Evolutionary conservation across 1,284 basidiomycete species (phyloP).

Genomic region (Singerocomus inundabilis): DNA sequence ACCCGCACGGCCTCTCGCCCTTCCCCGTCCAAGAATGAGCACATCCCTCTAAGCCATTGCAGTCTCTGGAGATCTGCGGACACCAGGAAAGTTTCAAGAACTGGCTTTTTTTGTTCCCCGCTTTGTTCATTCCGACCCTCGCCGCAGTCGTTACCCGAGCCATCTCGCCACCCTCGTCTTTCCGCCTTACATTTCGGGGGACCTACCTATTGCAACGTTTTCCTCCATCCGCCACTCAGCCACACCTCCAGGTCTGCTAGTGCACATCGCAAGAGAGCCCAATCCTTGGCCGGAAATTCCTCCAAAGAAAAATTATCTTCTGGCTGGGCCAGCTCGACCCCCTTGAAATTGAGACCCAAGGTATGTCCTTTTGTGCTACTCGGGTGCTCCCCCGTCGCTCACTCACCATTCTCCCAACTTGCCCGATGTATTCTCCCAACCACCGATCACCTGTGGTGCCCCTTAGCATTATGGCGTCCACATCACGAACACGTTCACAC

Average conservation of each 20-base stretch:
- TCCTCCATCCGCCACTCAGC: background rate
- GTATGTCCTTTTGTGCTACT: conserved; percentile 8
- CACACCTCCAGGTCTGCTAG: too few species aligned
- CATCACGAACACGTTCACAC: background rate
- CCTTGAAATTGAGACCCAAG: background rate
- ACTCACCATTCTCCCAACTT: background rate
- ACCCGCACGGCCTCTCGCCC: background rate
- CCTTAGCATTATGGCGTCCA: conserved; percentile 22
- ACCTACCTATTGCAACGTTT: background rate
- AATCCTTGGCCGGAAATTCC: background rate
- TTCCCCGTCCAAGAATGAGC: too few species aligned
- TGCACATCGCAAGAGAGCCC: too few species aligned
- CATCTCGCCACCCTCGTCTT: conserved; percentile 1
- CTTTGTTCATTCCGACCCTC: background rate
- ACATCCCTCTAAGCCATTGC: conserved; percentile 6
- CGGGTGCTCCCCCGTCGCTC: background rate
- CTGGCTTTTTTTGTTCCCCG: too few species aligned
- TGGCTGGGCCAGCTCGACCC: background rate
- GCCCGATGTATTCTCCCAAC: background rate
- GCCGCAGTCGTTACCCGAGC: background rate
- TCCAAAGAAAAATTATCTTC: background rate
- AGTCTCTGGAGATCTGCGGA: too few species aligned
- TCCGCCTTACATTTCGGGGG: background rate
- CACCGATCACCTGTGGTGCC: conserved; percentile 12
- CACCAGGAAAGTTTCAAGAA: too few species aligned